These are phyloP conservation scores for Nicotiana tomentosiformis DNA, from an alignment of 257 asterid genomes.

Conservation along the genomic window DNA sequence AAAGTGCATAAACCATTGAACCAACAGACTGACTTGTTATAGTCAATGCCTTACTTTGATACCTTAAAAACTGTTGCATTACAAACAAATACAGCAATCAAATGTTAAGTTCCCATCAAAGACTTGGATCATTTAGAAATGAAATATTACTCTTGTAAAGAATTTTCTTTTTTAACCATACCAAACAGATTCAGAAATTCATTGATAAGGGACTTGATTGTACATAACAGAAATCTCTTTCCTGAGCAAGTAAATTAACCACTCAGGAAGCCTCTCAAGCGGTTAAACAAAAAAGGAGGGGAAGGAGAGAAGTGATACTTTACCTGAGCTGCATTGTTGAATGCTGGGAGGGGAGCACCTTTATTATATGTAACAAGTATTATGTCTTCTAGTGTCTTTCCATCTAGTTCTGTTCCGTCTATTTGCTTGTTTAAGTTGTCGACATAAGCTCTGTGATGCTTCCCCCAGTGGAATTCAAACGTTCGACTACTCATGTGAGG, in stretches of 20 bases:
- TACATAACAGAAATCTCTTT: neutral
- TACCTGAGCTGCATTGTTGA: constrained; percentile 98
- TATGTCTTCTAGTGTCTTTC: constrained; percentile 54
- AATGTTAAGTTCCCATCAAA: neutral
- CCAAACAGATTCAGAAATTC: neutral
- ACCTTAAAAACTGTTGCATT: neutral
- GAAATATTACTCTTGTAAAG: neutral
- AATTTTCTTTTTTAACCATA: neutral
- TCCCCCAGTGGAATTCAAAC: constrained; percentile 92
- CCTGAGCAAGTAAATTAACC: neutral
- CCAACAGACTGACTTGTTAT: neutral
- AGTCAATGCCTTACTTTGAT: neutral
- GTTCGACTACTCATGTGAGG: constrained; percentile 89
- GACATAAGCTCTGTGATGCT: constrained; percentile 84
- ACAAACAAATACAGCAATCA: neutral
- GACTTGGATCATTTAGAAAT: neutral
- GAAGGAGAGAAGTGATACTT: neutral
- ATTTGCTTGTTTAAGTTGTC: constrained; percentile 93
- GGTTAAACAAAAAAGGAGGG: neutral
- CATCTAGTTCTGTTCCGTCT: constrained; percentile 71
- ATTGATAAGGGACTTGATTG: neutral
- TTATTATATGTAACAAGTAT: constrained; percentile 63
- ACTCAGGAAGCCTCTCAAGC: neutral
- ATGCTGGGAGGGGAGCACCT: constrained; percentile 79
- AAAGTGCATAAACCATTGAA: neutral